A percentile compares a stretch with the other conserved stretches of the same genome.
phyloP scores from a whole-genome alignment of 140 eudicot species.

The Anethum foeniculum region DNA sequence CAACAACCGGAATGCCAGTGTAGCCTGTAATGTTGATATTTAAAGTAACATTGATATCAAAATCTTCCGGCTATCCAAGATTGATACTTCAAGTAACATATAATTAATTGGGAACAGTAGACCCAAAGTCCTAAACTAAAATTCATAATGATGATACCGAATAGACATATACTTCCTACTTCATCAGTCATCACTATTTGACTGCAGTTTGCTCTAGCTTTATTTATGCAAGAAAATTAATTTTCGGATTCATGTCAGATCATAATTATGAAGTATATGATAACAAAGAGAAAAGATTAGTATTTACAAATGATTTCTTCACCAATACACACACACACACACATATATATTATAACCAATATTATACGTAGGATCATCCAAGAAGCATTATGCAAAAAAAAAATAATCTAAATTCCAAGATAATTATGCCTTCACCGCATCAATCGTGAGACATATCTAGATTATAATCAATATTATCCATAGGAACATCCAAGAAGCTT shows the following conservation, averaged over 20 bases:
- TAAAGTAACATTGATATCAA: background rate
- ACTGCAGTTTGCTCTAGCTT: background rate
- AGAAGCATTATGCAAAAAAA: background rate
- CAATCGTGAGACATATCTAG: background rate
- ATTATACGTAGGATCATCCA: background rate
- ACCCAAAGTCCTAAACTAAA: background rate
- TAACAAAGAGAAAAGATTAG: background rate
- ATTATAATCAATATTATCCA: background rate
- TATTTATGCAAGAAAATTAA: background rate
- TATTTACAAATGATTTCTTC: background rate
- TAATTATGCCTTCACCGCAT: background rate
- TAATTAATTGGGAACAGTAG: background rate
- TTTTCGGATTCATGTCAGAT: background rate
- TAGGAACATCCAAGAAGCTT: background rate
- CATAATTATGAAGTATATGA: background rate
- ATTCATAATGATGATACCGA: background rate
- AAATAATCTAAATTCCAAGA: too few relatives aligned
- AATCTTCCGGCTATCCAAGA: background rate
- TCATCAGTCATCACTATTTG: background rate
- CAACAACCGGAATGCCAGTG: background rate
- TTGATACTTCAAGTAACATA: background rate
- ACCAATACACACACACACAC: background rate
- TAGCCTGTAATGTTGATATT: background rate
- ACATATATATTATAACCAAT: background rate
- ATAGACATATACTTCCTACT: background rate